Base-by-base conservation (phyloP, 768 basidiomycete genomes). In the Pulveroboletus ravenelii region DNA sequence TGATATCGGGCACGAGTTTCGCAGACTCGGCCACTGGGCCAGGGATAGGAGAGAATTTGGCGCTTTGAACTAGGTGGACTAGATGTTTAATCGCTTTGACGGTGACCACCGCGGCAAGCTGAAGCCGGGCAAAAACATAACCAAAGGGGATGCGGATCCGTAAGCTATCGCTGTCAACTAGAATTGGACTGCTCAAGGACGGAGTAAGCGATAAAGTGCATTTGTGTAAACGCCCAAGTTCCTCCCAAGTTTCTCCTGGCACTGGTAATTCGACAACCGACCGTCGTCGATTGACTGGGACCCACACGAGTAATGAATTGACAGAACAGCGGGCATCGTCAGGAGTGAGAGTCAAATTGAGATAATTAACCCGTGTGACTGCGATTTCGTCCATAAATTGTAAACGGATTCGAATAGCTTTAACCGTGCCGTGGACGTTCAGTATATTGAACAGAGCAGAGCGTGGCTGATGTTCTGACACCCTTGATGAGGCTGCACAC, bases 141-240 rank as follows among this genome's bases (percentile, higher is more conserved):
- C 83, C 81, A 62, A 80, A 80, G 1, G 94, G 93, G 32, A 98
- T 84, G 17, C 83, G 81, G n/a, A 96, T 60, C 20, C 81, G 82
- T 1, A 80, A 76, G 45, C 82, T 84, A 32, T 89, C 81, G 17
- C 78, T 81, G 23, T 77, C 70, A 45, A 88, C 64, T 6, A 70
- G 61, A 47, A 93, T 68, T 5, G 73, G 70, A n/a, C 59, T 65
- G 13, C 59, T 60, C 32, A 69, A 59, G 14, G 48, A 50, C 18
- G 54, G 66, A 42, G 64, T 62, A 53, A 70, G 67, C 23, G 65
- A 74, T 12, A 71, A 57, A 49, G 72, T 70, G 74, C 84, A 79
- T 40, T 72, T 70, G 48, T 79, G 77, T 2, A 94, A 59, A 8
- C 77, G 76, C 6, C 77, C 66, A 5, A 95, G 69, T 62, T 93